Conservation (phyloP, 2,329 filamentous ascomycete genomes). For the Exophiala calicioides region DNA sequence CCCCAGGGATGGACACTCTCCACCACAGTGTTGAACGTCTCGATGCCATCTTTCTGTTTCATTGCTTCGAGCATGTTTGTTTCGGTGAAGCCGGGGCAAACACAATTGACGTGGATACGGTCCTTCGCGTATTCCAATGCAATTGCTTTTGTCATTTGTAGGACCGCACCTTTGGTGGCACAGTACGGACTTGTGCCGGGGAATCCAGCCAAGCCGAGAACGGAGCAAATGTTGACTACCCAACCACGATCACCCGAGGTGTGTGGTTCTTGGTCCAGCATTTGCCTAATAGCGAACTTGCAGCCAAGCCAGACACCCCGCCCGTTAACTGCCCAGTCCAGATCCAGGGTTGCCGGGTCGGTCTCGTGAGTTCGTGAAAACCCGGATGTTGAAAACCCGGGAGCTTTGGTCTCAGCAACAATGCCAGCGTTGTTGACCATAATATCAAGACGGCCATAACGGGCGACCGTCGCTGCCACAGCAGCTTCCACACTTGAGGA, state of each 20-base stretch:
- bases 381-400: too few species aligned
- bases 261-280: constrained; percentile 27
- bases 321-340: constrained; percentile 37
- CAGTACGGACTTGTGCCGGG: constrained; percentile 39
- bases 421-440: constrained; percentile 35
- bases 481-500: constrained; percentile 58
- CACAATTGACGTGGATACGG: constrained; percentile 44
- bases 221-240: constrained; percentile 46
- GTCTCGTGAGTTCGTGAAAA: constrained; percentile 25
- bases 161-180: constrained; percentile 51
- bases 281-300: constrained; percentile 34
- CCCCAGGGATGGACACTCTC: constrained; percentile 28
- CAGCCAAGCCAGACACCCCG: constrained; percentile 46
- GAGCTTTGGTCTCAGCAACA: constrained; percentile 1
- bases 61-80: constrained; percentile 42
- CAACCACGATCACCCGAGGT: constrained; percentile 31
- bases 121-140: constrained; percentile 47
- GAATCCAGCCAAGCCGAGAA: constrained; percentile 14
- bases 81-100: constrained; percentile 46
- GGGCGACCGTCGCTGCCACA: constrained; percentile 77
- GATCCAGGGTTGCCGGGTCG: constrained; percentile 13
- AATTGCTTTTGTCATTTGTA: constrained; percentile 47
- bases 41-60: constrained; percentile 28
- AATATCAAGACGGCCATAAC: constrained; percentile 64
- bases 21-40: constrained; percentile 10